Base-by-base conservation (phyloP, 2,329 filamentous ascomycete species). In the Pseudocercospora pini-densiflorae region DNA sequence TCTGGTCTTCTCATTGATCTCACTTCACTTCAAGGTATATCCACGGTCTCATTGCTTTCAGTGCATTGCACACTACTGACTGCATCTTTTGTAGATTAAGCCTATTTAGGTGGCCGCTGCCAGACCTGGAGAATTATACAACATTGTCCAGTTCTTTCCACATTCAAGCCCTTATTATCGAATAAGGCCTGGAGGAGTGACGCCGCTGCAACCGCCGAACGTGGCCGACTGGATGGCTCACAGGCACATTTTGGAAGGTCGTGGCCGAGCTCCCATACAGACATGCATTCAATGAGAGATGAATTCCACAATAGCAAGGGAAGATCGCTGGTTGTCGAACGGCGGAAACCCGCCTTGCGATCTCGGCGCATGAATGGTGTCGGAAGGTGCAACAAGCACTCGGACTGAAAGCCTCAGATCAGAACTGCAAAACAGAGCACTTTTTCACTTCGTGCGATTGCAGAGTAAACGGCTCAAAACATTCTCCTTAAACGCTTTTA, bases 1-100 rank as follows among this genome's bases (percentile, higher is more conserved):
- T 0, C 85, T 99, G 43, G 93, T 99, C 2, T 99, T 99, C 80
- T 97, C 94, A 62, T 82, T 99, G 71, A 99, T 98, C 75, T 92
- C 93, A 2, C 86, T 99, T 70, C 95, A 99, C 82, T 99, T 99
- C 85, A 99, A 99, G 90, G 88, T 89, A 77, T 55, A 72, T 43
- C n/a, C 55, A 21, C 23, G 51, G 23, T n/a, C 21, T 9, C 12
- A 7, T 29, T 51, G 21, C 14, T n/a, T 54, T 19, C 5, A 36
- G 21, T 62, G 12, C 24, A 59, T 29, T 63, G 24, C 58, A 12
- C 16, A 19, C 19, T 47, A 19, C 36, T n/a, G 24, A 19, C 27
- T 24, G 27, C 16, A n/a, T 8, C 7, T 6, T n/a, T 24, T 16
- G n/a, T 65, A 77, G 75, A 77, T 76, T 69, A 76, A 77, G 65